Percentiles rank a stretch among this genome's conserved stretches.
These are phyloP conservation scores for Sporothrix curviconia DNA, from an alignment of 2,329 filamentous ascomycete genomes.

Conservation along the genomic window DNA sequence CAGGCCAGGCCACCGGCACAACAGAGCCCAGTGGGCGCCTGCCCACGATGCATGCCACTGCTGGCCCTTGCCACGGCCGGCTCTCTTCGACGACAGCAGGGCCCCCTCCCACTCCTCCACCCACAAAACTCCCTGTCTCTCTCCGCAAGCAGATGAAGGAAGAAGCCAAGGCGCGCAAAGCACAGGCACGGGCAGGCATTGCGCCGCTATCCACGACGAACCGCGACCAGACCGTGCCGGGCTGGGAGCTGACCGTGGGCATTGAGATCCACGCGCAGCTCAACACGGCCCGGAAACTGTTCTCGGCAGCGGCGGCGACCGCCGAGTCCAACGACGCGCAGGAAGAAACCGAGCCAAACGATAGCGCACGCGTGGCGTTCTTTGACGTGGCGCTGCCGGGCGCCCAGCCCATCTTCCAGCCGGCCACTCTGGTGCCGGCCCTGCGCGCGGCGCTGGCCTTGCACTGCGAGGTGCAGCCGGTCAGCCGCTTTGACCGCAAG, in stretches of 20 bases:
- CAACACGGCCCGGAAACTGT: conserved; percentile 82
- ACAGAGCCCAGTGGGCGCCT: background rate
- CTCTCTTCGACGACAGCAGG: background rate
- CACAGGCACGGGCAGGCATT: conserved; percentile 29
- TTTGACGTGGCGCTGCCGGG: conserved; percentile 90
- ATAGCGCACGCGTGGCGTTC: conserved; percentile 80
- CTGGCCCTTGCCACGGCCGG: background rate
- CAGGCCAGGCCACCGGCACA: background rate
- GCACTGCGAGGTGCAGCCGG: conserved; percentile 67
- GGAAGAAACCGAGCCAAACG: conserved; percentile 58
- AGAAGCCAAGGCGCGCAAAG: conserved; percentile 48
- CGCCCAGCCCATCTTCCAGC: conserved; percentile 80
- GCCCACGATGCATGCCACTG: background rate
- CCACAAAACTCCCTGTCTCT: conserved; percentile 33
- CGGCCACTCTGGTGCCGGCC: conserved; percentile 78
- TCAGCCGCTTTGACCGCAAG: conserved; percentile 87
- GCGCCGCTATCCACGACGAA: conserved; percentile 32
- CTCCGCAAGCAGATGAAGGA: conserved; percentile 69
- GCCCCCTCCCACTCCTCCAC: background rate
- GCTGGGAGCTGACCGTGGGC: conserved; percentile 91
- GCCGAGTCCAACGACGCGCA: conserved; percentile 32
- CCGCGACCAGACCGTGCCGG: conserved; percentile 47
- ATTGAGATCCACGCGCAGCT: conserved; percentile 97
- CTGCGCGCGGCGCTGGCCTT: conserved; percentile 80
- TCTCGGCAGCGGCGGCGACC: conserved; percentile 57